Base-by-base conservation (phyloP, 352 stramenopile species). In the Phytophthora kernoviae region DNA sequence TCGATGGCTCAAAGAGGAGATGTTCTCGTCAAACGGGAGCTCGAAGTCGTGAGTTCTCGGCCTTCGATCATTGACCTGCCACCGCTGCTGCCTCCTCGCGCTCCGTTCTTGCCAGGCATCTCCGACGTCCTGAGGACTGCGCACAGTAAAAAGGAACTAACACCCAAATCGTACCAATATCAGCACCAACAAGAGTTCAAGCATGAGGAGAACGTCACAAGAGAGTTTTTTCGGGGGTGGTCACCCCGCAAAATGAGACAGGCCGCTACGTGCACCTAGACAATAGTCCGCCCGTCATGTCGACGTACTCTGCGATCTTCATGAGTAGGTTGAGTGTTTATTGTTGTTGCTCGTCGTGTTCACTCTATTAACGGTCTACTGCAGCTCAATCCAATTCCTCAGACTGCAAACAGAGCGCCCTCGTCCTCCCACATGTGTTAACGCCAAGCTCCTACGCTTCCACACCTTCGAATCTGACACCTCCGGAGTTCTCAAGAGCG, bases 91-190 rank as follows among this genome's bases (percentile, higher is more conserved):
- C 60, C 54, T 21, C 47, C 59, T 48, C 60, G 53, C 48, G 37
- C 44, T 14, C 37, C 52, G 10, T 56, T 57, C 44, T 30, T 63
- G 12, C 60, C 60, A 14, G 60, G 54, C 26, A 59, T 68, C 33
- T 52, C 60, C 4, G 54, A 68, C 24, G 60, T 68, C 6, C 54
- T 68, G 4, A 40, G 54, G 2, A 52, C 46, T 68, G 4, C 47
- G 54, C 2, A 52, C 39, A 1, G 49, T 40, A 9, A 68, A 41
- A 4, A 8, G 12, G 37, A 43, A 17, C 37, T 2, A 43, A 4
- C 5, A 21, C 34, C 34, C 34, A 12, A 41, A 41, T 6, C 37
- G 12, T 43, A 21, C 20, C 53, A 48, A 30, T 33, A 50, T 14
- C 59, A 54, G 2, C 60, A 59, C 4, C 32, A 42, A 12, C 40